Evolutionary conservation across 1,284 basidiomycete species (phyloP).

Genomic region (Sanghuangporus baumii): DNA sequence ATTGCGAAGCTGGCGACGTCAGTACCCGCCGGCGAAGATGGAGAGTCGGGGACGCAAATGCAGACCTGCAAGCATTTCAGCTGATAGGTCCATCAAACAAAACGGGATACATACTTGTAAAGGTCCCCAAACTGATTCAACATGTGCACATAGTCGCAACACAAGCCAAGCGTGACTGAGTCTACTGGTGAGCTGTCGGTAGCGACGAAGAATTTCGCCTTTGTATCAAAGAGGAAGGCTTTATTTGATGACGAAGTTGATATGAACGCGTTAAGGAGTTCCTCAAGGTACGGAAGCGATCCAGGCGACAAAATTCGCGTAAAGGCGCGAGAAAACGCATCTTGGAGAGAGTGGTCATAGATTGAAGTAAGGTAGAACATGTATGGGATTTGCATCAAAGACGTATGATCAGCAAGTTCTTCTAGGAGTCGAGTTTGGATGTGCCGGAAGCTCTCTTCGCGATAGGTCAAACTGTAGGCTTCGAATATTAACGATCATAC

Average conservation of each 20-base stretch:
- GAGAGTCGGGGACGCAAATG: constrained; percentile 11
- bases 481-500: not conserved
- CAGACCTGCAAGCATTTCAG: constrained; percentile 8
- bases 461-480: constrained; percentile 4
- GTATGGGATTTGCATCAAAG: constrained; percentile 47
- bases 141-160: constrained; percentile 88
- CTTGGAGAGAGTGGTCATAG: constrained; percentile 84
- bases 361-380: constrained; percentile 88
- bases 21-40: constrained; percentile 9
- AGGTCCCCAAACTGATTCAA: constrained; percentile 81
- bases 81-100: not conserved
- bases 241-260: constrained; percentile 89
- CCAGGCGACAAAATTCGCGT: constrained; percentile 64
- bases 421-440: constrained; percentile 83
- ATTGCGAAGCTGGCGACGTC: not conserved
- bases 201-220: constrained; percentile 83
- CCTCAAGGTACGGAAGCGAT: constrained; percentile 69
- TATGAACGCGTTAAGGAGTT: constrained; percentile 77
- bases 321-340: constrained; percentile 75
- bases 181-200: constrained; percentile 93
- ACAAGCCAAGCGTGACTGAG: constrained; percentile 80
- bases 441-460: constrained; percentile 78
- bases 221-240: constrained; percentile 88
- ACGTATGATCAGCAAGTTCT: constrained; percentile 68
- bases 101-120: constrained; percentile 58